Evolutionary conservation across 2,329 filamentous ascomycete genomes (phyloP).

Genomic region (Epichloe aotearoae): DNA sequence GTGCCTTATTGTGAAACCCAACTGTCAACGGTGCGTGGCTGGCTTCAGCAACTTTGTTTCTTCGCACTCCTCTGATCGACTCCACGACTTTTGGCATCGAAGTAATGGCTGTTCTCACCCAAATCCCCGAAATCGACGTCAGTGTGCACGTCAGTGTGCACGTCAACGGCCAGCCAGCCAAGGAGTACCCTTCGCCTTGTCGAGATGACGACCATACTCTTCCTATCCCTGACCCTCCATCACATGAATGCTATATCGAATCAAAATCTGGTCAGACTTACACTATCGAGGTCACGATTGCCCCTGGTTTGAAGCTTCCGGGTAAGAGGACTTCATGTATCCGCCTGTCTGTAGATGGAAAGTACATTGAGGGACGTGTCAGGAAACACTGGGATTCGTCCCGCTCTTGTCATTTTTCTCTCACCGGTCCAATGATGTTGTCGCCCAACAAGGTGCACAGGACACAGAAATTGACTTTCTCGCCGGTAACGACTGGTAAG

Average conservation of each 20-base stretch:
- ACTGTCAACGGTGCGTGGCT: not conserved
- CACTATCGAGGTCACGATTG: slow-evolving; percentile 3
- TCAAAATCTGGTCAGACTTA: slow-evolving; percentile 10
- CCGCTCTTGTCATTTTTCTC: not conserved
- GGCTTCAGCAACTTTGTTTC: not conserved
- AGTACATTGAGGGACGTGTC: accelerated
- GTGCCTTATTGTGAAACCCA: not conserved
- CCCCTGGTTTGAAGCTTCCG: not conserved
- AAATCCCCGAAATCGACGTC: slow-evolving; percentile 9
- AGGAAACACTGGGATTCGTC: not conserved
- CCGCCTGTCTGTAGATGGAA: slow-evolving; percentile 8
- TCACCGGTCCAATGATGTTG: not conserved
- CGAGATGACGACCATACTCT: not conserved
- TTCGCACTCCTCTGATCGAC: not conserved
- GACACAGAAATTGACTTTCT: not conserved
- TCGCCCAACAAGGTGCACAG: not conserved
- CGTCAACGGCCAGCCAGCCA: slow-evolving; percentile 10
- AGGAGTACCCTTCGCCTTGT: slow-evolving; percentile 9
- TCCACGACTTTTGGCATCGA: not conserved
- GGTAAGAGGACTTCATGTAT: accelerated
- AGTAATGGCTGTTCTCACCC: slow-evolving; percentile 12
- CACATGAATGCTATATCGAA: slow-evolving; percentile 13
- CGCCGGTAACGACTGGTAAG: not conserved
- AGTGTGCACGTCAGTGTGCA: slow-evolving; percentile 8
- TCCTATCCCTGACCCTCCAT: not conserved